These are phyloP conservation scores for Betula pendula DNA, from an alignment of 306 rosid genomes.

Conservation along the genomic window DNA sequence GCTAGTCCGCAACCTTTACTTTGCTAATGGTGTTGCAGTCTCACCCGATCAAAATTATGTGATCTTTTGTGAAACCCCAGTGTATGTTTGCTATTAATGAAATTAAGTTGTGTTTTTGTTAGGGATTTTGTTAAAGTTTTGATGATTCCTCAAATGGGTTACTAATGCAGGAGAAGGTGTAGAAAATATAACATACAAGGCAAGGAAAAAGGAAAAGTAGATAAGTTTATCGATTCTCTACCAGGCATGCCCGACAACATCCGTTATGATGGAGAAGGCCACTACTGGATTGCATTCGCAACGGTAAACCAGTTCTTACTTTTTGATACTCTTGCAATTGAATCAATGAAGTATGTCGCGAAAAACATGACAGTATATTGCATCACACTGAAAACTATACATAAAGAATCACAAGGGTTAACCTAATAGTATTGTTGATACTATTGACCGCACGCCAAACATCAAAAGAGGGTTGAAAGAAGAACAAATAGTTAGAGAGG, in stretches of 20 bases:
- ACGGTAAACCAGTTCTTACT: constrained; percentile 26
- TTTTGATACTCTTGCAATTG: not conserved
- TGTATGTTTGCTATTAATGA: constrained; percentile 32
- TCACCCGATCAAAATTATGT: constrained; percentile 58
- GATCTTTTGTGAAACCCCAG: constrained; percentile 55
- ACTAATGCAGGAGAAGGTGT: constrained; percentile 49
- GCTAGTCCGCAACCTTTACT: constrained; percentile 47
- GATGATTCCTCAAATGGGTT: not conserved
- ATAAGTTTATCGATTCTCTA: constrained; percentile 40
- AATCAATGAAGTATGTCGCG: not conserved
- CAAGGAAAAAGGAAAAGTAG: constrained; percentile 48
- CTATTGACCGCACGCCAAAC: too few species aligned
- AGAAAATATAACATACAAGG: constrained; percentile 55
- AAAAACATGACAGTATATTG: too few species aligned
- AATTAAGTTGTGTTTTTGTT: not conserved
- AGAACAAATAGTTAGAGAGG: too few species aligned
- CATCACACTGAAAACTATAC: too few species aligned
- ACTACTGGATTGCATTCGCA: constrained; percentile 52
- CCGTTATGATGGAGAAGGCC: constrained; percentile 65
- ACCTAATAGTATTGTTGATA: too few species aligned
- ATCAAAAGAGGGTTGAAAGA: too few species aligned
- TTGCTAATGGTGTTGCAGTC: constrained; percentile 61
- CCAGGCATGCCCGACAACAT: constrained; percentile 74
- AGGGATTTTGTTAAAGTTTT: not conserved
- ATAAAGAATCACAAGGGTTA: too few species aligned